Base-by-base conservation (phyloP, 2,329 filamentous ascomycete genomes). In the Fusarium ambrosium region DNA sequence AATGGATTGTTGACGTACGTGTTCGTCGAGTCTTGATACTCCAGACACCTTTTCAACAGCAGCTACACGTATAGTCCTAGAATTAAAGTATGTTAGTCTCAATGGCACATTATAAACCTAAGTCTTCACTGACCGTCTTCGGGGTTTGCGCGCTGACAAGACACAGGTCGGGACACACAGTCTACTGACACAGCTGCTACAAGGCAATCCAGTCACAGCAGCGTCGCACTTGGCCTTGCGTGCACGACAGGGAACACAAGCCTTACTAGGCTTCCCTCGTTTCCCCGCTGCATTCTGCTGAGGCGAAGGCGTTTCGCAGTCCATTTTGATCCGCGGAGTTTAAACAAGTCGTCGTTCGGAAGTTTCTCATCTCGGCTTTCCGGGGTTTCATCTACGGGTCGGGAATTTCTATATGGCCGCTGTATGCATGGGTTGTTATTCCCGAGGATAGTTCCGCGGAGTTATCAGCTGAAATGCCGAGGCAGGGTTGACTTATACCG, bases 201-300 rank as follows among this genome's bases (percentile, higher is more conserved):
- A 77, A 11, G 75, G 75, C 6, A 73, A 16, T 0, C 75, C 75
- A 9, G 58, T 53, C 0, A 56, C 55, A 4, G 72, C 48, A 20
- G 75, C 75, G 53, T 77, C 69, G 13, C 75, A 77, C 29, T 77
- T 77, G 13, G 73, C 61, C 51, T 77, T 77, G 32, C 75, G 75
- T 7, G 62, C 27, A 27, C 70, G 68, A 24, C 75, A 77, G 2
- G 74, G 74, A 7, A 68, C 62, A 11, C 75, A 77, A 0, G 75
- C 70, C 27, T 77, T 77, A 53, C 67, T 77, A 1, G 66, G 71
- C 11, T 69, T 77, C 13, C 18, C 62, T 1, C 37, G 16, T 29
- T 22, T 27, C 16, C 48, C 48, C 4, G 48, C 24, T 11, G 2
- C 51, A 34, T 55, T 55, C 7, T n/a, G 10, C 16, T 29, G 22